A percentile compares a stretch with the other conserved stretches of the same genome.
These are phyloP conservation scores for Papiliotrema flavescens DNA, from an alignment of 1,284 basidiomycete genomes.

Conservation along the genomic window DNA sequence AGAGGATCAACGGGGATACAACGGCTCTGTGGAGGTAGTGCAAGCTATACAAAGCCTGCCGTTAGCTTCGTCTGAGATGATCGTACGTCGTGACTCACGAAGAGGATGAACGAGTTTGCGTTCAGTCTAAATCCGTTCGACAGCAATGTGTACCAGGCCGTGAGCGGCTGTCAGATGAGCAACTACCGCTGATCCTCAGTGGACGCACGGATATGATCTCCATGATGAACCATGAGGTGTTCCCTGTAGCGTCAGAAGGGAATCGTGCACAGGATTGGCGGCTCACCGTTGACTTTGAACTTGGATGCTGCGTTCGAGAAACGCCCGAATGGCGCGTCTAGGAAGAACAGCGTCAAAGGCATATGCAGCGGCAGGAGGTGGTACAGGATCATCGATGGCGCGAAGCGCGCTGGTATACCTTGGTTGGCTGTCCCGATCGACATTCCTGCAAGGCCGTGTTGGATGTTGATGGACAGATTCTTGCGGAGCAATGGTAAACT, in stretches of 20 bases:
- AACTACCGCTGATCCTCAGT: too few species aligned
- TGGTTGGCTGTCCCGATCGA: not conserved
- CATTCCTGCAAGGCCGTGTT: not conserved
- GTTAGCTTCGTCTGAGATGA: not conserved
- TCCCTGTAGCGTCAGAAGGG: slow-evolving; percentile 27
- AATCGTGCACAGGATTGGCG: not conserved
- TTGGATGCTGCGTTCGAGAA: slow-evolving; percentile 58
- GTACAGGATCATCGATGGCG: slow-evolving; percentile 35
- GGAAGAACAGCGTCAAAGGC: slow-evolving; percentile 48
- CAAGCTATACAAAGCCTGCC: slow-evolving; percentile 57
- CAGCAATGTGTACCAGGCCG: slow-evolving; percentile 41
- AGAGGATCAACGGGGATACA: slow-evolving; percentile 69
- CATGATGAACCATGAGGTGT: slow-evolving; percentile 75
- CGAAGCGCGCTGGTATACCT: slow-evolving; percentile 17
- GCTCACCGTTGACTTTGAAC: slow-evolving; percentile 58
- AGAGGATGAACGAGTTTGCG: not conserved
- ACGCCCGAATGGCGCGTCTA: slow-evolving; percentile 72
- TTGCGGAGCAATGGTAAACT: too few species aligned
- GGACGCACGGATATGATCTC: slow-evolving; percentile 70
- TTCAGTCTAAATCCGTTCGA: not conserved
- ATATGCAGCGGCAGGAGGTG: slow-evolving; percentile 49
- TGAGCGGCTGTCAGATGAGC: slow-evolving; percentile 50
- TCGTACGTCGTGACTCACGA: not conserved
- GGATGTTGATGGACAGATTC: too few species aligned
- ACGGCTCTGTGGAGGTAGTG: slow-evolving; percentile 85